Conservation (phyloP, 2,329 filamentous ascomycete genomes). For the Fusarium incarnatum region DNA sequence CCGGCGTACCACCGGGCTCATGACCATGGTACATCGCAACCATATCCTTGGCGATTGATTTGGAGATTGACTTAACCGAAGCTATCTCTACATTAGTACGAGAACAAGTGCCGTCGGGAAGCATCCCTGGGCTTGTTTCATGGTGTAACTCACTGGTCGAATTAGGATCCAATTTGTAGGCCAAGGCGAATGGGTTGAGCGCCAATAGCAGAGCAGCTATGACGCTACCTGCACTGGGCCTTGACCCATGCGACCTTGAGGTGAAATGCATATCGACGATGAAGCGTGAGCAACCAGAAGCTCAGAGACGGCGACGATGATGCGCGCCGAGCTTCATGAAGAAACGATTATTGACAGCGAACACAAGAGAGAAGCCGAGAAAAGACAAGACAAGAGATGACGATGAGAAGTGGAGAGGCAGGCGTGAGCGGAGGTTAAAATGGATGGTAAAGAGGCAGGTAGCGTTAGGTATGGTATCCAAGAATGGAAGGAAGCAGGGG, state of each 20-base stretch:
- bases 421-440: constrained; percentile 11
- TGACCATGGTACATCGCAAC: constrained; percentile 58
- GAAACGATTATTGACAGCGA: not conserved
- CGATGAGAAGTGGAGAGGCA: constrained; percentile 16
- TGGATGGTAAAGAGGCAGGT: constrained; percentile 8
- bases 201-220: constrained; percentile 44
- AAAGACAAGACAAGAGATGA: constrained; percentile 7
- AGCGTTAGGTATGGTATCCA: not conserved
- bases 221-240: constrained; percentile 34
- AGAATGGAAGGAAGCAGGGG: constrained; percentile 29
- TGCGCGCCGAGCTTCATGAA: constrained; percentile 36
- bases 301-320: constrained; percentile 32
- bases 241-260: constrained; percentile 17
- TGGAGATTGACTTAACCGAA: constrained; percentile 62
- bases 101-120: not conserved
- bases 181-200: constrained; percentile 43
- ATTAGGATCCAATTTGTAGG: constrained; percentile 54
- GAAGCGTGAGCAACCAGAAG: constrained; percentile 29
- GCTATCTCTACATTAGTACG: constrained; percentile 50
- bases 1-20: constrained; percentile 62
- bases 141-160: constrained; percentile 49
- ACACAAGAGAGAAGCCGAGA: constrained; percentile 14
- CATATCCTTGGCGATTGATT: constrained; percentile 64
- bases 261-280: constrained; percentile 39
- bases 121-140: not conserved